Evolutionary conservation across 805 yeast genomes (phyloP), one percentile per base, ranked within the genome.

Genomic region (Alloascoidea hylecoeti): DNA sequence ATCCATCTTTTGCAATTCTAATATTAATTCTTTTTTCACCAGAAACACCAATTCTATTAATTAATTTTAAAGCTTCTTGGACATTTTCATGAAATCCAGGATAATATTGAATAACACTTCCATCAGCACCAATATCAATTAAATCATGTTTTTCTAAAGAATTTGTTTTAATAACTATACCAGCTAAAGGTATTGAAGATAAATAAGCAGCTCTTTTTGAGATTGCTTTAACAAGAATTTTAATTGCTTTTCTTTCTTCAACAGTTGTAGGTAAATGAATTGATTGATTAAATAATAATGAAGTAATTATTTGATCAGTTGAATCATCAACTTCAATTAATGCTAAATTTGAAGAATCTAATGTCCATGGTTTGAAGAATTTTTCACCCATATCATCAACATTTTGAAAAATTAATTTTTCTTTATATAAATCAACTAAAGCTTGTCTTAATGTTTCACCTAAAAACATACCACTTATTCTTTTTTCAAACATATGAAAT

Each of bases 41-140:
- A 35, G 81, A 79, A 34, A 79, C 66, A 40, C 88, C 88, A 34
- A 88, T 68, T 45, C 78, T 37, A 16, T 47, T 42, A 34, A 83
- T 71, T 44, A 71, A 52, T 0, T 76, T 64, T 44, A 88, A 60
- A 0, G 95, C 95, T 45, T 82, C 85, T 52, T 89, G 72, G 44
- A 89, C 63, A 69, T 73, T 72, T 9, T 78, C 71, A 60, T 79
- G 76, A 61, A 81, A 89, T 17, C 89, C 88, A 14, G 98, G 98
- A 57, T 88, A 92, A 53, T 73, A 81, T 59, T 89, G 95, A 37
- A 89, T 79, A 39, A 89, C 92, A 2, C 95, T 78, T 28, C 98
- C 98, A 57, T 89, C 97, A 42, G 88, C 88, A 42, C 96, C 97
- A 46, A 92, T 73, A 56, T 89, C 97, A 37, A 89, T 85, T 41